A percentile compares a stretch with the other conserved stretches of the same genome.
Evolutionary conservation across 257 asterid species (phyloP).

Genomic region (Buddleja alternifolia): DNA sequence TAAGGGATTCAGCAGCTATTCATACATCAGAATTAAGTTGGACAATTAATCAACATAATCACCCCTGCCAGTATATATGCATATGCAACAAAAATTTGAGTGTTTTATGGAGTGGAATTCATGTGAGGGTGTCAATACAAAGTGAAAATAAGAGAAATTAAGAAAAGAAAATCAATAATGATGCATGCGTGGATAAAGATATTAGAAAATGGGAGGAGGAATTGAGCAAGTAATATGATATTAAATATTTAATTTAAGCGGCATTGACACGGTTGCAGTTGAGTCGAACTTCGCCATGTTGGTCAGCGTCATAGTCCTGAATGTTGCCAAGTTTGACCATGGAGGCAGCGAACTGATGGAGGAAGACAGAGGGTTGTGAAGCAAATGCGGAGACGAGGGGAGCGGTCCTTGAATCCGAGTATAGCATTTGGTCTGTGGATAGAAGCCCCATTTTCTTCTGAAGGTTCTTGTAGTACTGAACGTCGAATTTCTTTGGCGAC

Average conservation of each 20-base stretch:
- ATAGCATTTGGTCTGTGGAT: conserved; percentile 67
- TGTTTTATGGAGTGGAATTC: too few relatives aligned
- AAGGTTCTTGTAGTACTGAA: conserved; percentile 64
- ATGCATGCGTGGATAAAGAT: too few relatives aligned
- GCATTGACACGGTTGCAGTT: conserved; percentile 57
- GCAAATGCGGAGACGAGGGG: conserved; percentile 68
- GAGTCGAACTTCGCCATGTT: conserved; percentile 59
- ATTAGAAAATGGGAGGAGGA: too few relatives aligned
- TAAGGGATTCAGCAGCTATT: too few relatives aligned
- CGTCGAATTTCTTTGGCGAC: conserved; percentile 59
- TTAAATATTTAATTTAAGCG: conserved; percentile 15
- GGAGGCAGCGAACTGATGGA: conserved; percentile 66
- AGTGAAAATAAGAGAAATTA: too few relatives aligned
- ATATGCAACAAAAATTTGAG: too few relatives aligned
- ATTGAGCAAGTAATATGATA: too few relatives aligned
- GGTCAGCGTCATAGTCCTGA: conserved; percentile 46
- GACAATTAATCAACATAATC: too few relatives aligned
- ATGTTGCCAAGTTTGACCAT: conserved; percentile 82
- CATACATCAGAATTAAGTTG: too few relatives aligned
- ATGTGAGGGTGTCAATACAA: too few relatives aligned
- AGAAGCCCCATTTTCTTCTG: conserved; percentile 76
- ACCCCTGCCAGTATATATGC: too few relatives aligned
- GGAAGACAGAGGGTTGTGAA: conserved; percentile 44
- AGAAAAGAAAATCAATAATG: too few relatives aligned
- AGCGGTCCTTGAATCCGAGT: conserved; percentile 64